Base-by-base conservation (phyloP, 2,329 filamentous ascomycete species). In the Talaromyces sp. region DNA sequence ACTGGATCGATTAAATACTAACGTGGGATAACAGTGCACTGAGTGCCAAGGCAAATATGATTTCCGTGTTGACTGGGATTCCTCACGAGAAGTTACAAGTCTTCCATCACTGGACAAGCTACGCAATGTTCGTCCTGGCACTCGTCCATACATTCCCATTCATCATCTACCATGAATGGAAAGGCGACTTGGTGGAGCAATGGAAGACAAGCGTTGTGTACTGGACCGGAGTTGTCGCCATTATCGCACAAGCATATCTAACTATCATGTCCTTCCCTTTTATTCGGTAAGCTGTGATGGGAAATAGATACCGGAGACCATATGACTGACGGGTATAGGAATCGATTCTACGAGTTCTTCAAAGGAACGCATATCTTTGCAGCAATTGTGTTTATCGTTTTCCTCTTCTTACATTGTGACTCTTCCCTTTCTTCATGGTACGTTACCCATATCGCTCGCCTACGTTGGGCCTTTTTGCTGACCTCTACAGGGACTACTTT, bases 131-230 rank as follows among this genome's bases (percentile, higher is more conserved):
- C 51, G 70, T 80, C 16, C 71, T 84, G 1, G 80, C 81, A 0
- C 68, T 86, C 3, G 58, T 85, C 5, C 83, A 86, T 60, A 85
- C 82, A 0, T 85, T 85, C 45, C 83, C 83, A 0, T 86, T 83
- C 59, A 79, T 86, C 51, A 70, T 85, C 1, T 81, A 75, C 56
- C 73, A 83, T 56, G 72, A 78, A 19, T 65, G 69, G 52, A 75
- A 73, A 36, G 77, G 78, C 3, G 76, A 81, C 39, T 80, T 85
- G 74, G 70, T 73, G 8, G 64, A 60, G 32, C 59, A 76, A 51
- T 83, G 77, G 68, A 71, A 74, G 27, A 75, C 71, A 0, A 73
- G 70, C 22, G 63, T 81, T 0, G 68, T 75, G 2, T 85, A 83
- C 64, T 80, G 80, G 76, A 84, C 82, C 0, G 83, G 83, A 1